phyloP scores from a whole-genome alignment of 2,329 filamentous ascomycete species.

The Fusarium buxicola region DNA sequence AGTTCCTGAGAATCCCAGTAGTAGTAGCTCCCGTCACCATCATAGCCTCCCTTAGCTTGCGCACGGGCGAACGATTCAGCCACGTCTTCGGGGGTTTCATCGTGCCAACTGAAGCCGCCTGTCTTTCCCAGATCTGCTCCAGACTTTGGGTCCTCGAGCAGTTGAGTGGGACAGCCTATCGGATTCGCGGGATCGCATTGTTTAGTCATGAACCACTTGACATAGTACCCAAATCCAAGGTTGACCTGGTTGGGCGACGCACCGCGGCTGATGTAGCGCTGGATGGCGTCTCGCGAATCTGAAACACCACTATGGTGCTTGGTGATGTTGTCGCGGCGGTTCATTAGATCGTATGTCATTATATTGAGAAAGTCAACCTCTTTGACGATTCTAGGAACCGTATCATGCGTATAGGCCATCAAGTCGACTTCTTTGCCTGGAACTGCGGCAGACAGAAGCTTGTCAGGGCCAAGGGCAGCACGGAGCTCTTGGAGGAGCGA shows the following conservation, averaged over 20 bases:
- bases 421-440: conserved; percentile 74
- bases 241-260: conserved; percentile 65
- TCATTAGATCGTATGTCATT: conserved; percentile 78
- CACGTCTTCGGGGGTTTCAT: conserved; percentile 64
- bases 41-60: conserved; percentile 60
- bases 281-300: conserved; percentile 64
- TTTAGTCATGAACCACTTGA: conserved; percentile 71
- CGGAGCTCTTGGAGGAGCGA: conserved; percentile 70
- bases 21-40: conserved; percentile 74
- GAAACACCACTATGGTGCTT: conserved; percentile 73
- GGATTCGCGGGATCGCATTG: conserved; percentile 56
- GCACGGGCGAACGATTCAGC: conserved; percentile 69
- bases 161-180: conserved; percentile 65
- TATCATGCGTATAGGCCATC: conserved; percentile 72
- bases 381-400: conserved; percentile 67
- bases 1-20: conserved; percentile 71
- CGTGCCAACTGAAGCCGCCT: conserved; percentile 70
- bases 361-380: conserved; percentile 75
- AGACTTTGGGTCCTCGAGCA: conserved; percentile 68
- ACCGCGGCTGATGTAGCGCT: conserved; percentile 69
- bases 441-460: conserved; percentile 75
- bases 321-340: conserved; percentile 73
- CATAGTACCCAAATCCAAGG: conserved; percentile 74
- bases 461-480: conserved; percentile 64
- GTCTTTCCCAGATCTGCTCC: conserved; percentile 69